A percentile compares a stretch with the other conserved stretches of the same genome.
Evolutionary conservation across 495 filamentous ascomycete species (phyloP).

Genomic region (Xylaria flabelliformis): DNA sequence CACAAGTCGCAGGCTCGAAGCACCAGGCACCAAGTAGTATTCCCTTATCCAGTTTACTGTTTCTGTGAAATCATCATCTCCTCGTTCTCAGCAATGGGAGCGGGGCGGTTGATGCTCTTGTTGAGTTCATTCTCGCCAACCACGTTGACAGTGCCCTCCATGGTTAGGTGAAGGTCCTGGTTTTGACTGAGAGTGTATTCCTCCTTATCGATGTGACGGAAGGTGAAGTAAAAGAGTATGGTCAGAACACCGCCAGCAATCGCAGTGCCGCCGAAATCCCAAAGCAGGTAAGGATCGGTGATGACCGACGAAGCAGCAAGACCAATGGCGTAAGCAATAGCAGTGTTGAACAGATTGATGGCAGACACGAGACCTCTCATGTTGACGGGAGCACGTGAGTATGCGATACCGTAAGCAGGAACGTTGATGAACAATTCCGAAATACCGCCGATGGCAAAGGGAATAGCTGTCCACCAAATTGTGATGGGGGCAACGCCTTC

Average conservation of each 20-base stretch:
- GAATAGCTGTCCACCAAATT: constrained; percentile 59
- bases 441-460: constrained; percentile 63
- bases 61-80: constrained; percentile 54
- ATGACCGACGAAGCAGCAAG: constrained; percentile 66
- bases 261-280: constrained; percentile 59
- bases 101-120: constrained; percentile 46
- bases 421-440: constrained; percentile 74
- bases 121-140: constrained; percentile 50
- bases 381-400: constrained; percentile 69
- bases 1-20: constrained; percentile 9
- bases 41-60: constrained; percentile 34
- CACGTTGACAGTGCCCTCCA: constrained; percentile 43
- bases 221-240: constrained; percentile 56
- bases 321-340: constrained; percentile 64
- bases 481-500: constrained; percentile 57
- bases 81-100: constrained; percentile 49
- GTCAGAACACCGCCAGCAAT: constrained; percentile 55
- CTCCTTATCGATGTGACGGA: constrained; percentile 57
- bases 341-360: constrained; percentile 66
- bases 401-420: constrained; percentile 75
- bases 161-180: constrained; percentile 44
- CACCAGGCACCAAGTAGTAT: constrained; percentile 15
- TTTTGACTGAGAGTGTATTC: constrained; percentile 51
- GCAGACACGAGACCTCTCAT: constrained; percentile 75
- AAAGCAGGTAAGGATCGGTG: constrained; percentile 65